Evolutionary conservation across 371 early-diverging fungal species (phyloP).

Genomic region (Modicella reniformis): DNA sequence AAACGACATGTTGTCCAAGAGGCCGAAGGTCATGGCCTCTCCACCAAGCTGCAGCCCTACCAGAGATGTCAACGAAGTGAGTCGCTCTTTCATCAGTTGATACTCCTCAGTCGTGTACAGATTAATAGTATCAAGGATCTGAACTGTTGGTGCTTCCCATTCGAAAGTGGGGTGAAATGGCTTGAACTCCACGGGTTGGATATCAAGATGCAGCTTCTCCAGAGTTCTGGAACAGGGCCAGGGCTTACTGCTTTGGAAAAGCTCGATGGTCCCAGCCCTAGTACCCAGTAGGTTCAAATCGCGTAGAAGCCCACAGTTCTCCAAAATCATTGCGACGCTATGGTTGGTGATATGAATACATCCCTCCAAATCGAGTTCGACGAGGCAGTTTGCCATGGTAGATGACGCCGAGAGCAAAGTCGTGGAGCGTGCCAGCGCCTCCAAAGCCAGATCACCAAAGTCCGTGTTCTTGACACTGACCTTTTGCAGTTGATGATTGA

Average conservation of each 20-base stretch:
- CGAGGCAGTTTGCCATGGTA: background rate
- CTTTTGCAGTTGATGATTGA: background rate
- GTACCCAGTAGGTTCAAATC: conserved; percentile 5
- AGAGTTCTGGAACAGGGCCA: conserved; percentile 6
- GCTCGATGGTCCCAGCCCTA: conserved; percentile 6
- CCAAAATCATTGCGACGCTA: background rate
- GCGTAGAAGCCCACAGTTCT: conserved; percentile 7
- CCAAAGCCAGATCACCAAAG: background rate
- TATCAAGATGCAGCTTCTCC: conserved; percentile 5
- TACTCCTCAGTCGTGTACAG: conserved; percentile 5
- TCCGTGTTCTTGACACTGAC: background rate
- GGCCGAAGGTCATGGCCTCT: background rate
- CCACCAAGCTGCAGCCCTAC: conserved; percentile 1
- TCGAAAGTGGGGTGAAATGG: background rate
- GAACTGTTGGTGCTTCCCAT: background rate
- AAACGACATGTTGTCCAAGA: conserved; percentile 11
- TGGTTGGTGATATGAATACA: conserved; percentile 7
- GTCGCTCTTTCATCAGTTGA: conserved; percentile 1
- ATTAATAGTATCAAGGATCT: background rate
- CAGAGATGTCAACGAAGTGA: conserved; percentile 4
- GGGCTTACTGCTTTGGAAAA: conserved; percentile 6
- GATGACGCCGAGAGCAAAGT: background rate
- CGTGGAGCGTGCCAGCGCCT: background rate
- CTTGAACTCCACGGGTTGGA: conserved; percentile 10
- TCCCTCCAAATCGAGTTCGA: conserved; percentile 6